phyloP scores from a whole-genome alignment of 108 stramenopile species.

The Licmophora abbreviata region DNA sequence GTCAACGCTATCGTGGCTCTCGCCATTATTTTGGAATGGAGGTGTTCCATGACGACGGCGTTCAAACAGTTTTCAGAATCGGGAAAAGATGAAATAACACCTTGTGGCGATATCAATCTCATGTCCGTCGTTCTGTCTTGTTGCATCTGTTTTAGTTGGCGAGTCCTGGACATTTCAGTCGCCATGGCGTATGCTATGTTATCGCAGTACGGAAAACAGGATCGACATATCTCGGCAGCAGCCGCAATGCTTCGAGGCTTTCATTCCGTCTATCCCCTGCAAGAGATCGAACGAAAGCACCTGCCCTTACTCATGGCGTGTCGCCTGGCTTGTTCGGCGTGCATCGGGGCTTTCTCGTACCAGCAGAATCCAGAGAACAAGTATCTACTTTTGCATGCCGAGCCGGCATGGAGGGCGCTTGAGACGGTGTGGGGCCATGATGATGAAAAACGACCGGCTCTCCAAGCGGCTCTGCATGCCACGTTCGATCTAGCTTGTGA shows the following conservation, averaged over 20 bases:
- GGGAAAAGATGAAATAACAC: background rate
- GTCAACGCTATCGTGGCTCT: conserved; percentile 86
- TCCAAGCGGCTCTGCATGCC: conserved; percentile 25
- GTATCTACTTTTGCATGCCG: conserved; percentile 76
- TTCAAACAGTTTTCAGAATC: conserved; percentile 46
- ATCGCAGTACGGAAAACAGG: conserved; percentile 56
- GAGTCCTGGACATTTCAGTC: conserved; percentile 69
- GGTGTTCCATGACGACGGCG: conserved; percentile 72
- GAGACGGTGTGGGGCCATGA: conserved; percentile 66
- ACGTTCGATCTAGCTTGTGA: conserved; percentile 55
- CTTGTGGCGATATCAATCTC: conserved; percentile 1
- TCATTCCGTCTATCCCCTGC: conserved; percentile 49
- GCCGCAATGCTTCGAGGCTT: conserved; percentile 75
- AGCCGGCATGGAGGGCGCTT: conserved; percentile 81
- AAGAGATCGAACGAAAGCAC: conserved; percentile 53
- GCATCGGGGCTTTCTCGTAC: conserved; percentile 73
- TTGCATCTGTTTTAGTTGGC: conserved; percentile 51
- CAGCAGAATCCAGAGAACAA: conserved; percentile 74
- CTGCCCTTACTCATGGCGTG: conserved; percentile 64
- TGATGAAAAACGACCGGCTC: conserved; percentile 17
- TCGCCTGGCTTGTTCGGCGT: conserved; percentile 70
- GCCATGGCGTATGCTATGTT: conserved; percentile 85
- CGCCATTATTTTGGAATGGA: conserved; percentile 20
- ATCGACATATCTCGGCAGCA: conserved; percentile 63
- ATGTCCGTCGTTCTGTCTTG: conserved; percentile 13